Evolutionary conservation across 352 stramenopile genomes (phyloP), one percentile per base, ranked within the genome.

Genomic region (Phytophthora sp.): DNA sequence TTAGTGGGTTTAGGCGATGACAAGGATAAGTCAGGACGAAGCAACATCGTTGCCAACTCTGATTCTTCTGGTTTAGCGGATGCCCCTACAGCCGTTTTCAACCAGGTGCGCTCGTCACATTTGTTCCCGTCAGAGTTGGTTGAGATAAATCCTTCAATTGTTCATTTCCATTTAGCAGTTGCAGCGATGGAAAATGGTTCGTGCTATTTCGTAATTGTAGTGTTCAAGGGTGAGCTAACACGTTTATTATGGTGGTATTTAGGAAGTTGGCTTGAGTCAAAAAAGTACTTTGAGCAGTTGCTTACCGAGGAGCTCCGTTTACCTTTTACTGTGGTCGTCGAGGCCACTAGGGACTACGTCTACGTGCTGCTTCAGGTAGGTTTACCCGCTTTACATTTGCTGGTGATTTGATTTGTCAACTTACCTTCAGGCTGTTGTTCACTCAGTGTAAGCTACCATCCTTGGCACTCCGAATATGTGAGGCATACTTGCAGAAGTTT

Each of bases 281-380:
- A 84, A 24, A 53, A 69, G 21, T 53, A 76, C 28, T 88, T 88
- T 58, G 71, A 82, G 34, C 31, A 50, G 21, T 59, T 71, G 2
- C 20, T 84, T 35, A 41, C 23, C 10, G 5, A 24, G 17, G 23
- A 61, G n/a, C 27, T 28, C 5, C 17, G n/a, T 23, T 20, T 30
- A 24, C 11, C 18, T 23, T 12, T 10, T 7, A 30, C 2, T 44
- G 41, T 32, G 13, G 10, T 51, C 3, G 4, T 53, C 8, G 56
- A 75, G 34, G 68, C 35, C 15, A 27, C 39, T 30, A 58, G 61
- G 20, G 72, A 88, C 37, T 89, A 80, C 28, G 72, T 88, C 37
- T 92, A 85, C 63, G 81, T 89, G 23, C 50, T 92, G 6, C 50
- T 92, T 11, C 79, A 88, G 75, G 79, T 85, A 49, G 49, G n/a